These are phyloP conservation scores for Dactylis glomerata DNA, from an alignment of 176 grass and related monocot genomes.

Conservation along the genomic window DNA sequence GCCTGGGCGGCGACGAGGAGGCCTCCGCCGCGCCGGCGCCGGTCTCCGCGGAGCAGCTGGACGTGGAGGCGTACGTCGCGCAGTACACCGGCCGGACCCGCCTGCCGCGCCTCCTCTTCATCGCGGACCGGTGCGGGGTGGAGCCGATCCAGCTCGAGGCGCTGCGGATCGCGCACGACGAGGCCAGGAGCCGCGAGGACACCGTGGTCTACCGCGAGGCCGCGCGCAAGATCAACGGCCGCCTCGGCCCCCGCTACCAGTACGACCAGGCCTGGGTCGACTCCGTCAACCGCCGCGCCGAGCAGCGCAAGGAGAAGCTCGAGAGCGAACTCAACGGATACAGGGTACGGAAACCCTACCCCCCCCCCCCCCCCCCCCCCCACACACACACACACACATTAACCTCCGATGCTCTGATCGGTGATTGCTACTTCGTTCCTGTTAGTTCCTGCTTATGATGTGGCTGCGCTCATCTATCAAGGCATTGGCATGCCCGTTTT, in stretches of 20 bases:
- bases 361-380: too few species aligned
- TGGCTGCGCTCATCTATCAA: not conserved
- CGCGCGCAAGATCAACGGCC: constrained; percentile 41
- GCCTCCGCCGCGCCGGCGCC: constrained; percentile 35
- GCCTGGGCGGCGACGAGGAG: constrained; percentile 39
- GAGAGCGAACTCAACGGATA: constrained; percentile 93
- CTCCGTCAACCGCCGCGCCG: constrained; percentile 51
- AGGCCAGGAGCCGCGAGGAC: constrained; percentile 70
- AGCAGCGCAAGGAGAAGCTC: constrained; percentile 80
- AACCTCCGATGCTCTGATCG: not conserved
- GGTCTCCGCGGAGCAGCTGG: constrained; percentile 73
- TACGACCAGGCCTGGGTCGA: constrained; percentile 71
- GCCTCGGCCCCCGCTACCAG: constrained; percentile 48
- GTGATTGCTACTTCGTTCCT: not conserved
- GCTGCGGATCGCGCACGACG: constrained; percentile 85
- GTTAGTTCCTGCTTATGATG: not conserved
- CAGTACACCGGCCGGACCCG: constrained; percentile 80
- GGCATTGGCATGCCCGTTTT: not conserved
- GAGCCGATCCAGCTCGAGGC: constrained; percentile 73
- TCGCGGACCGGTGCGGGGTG: constrained; percentile 62
- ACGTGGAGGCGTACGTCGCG: constrained; percentile 90
- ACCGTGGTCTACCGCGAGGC: constrained; percentile 55
- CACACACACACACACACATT: too few species aligned
- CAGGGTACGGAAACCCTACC: constrained; percentile 44
- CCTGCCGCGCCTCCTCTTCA: constrained; percentile 65